A percentile compares a stretch with the other conserved stretches of the same genome.
Evolutionary conservation across 2,329 filamentous ascomycete genomes (phyloP).

Genomic region (Aspergillus fructus): DNA sequence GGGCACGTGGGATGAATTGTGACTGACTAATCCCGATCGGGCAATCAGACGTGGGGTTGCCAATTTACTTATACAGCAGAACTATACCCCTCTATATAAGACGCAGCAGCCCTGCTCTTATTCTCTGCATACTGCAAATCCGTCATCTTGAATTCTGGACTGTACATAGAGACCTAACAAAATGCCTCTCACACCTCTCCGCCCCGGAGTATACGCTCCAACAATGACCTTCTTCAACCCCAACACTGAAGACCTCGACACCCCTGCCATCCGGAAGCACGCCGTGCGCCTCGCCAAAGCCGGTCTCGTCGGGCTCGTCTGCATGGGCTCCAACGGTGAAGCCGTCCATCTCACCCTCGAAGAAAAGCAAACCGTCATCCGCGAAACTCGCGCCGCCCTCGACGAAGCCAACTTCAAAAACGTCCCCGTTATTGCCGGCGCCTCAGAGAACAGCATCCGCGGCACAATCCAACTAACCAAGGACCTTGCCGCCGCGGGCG

Average conservation of each 20-base stretch:
- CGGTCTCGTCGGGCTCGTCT: slow-evolving; percentile 77
- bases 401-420: slow-evolving; percentile 74
- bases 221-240: slow-evolving; percentile 90
- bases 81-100: slow-evolving; percentile 1
- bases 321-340: slow-evolving; percentile 89
- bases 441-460: slow-evolving; percentile 76
- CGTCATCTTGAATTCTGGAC: not conserved
- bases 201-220: slow-evolving; percentile 81
- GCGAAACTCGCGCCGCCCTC: slow-evolving; percentile 76
- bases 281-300: slow-evolving; percentile 73
- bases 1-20: slow-evolving; percentile 8
- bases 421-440: slow-evolving; percentile 79
- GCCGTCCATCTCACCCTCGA: slow-evolving; percentile 78
- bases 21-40: not conserved
- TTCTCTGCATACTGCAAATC: not conserved
- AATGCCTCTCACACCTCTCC: slow-evolving; percentile 58
- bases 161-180: slow-evolving; percentile 2
- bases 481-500: slow-evolving; percentile 66
- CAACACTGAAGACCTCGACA: slow-evolving; percentile 80
- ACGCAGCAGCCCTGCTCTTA: not conserved
- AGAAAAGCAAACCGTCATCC: slow-evolving; percentile 73
- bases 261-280: slow-evolving; percentile 75
- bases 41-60: slow-evolving; percentile 5
- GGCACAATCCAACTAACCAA: slow-evolving; percentile 75
- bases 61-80: not conserved